These are phyloP conservation scores for Avena sativa DNA, from an alignment of 176 grass and related monocot genomes.

Conservation along the genomic window DNA sequence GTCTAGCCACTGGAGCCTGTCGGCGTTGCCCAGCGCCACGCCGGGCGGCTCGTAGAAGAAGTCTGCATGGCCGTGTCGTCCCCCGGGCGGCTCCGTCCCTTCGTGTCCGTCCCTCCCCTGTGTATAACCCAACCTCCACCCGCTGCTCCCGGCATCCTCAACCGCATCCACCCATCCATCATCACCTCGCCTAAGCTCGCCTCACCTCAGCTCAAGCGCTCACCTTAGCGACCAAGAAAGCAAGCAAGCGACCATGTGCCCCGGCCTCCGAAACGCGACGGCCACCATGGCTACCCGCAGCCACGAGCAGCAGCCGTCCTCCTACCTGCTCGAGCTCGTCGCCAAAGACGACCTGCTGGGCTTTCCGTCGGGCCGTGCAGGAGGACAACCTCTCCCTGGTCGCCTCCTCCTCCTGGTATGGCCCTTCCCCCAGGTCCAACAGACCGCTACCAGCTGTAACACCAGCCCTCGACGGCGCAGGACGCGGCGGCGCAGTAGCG, in stretches of 20 bases:
- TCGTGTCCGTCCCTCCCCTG: not conserved
- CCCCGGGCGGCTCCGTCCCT: no score
- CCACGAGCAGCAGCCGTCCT: not conserved
- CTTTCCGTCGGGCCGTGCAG: constrained; percentile 52
- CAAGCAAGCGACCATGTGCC: not conserved
- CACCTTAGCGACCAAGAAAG: not conserved
- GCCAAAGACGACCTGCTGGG: constrained; percentile 53
- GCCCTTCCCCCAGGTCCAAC: constrained; percentile 33
- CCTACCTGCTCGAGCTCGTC: constrained; percentile 62
- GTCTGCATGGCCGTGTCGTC: constrained; percentile 44
- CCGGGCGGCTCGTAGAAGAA: constrained; percentile 88
- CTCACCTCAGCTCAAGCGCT: not conserved
- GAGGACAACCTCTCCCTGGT: constrained; percentile 35
- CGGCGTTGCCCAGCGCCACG: constrained; percentile 73
- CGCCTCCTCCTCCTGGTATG: constrained; percentile 52
- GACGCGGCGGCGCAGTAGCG: constrained; percentile 64
- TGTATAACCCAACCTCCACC: not conserved
- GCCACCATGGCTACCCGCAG: not conserved
- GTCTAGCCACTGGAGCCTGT: constrained; percentile 90
- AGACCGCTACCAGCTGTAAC: not conserved
- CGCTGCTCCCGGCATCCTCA: not conserved
- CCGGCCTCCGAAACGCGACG: not conserved
- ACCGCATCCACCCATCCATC: constrained; percentile 25
- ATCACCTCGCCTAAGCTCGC: not conserved
- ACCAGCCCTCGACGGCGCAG: constrained; percentile 31